Evolutionary conservation across 257 asterid species (phyloP).

Genomic region (Orobanche coerulescens): DNA sequence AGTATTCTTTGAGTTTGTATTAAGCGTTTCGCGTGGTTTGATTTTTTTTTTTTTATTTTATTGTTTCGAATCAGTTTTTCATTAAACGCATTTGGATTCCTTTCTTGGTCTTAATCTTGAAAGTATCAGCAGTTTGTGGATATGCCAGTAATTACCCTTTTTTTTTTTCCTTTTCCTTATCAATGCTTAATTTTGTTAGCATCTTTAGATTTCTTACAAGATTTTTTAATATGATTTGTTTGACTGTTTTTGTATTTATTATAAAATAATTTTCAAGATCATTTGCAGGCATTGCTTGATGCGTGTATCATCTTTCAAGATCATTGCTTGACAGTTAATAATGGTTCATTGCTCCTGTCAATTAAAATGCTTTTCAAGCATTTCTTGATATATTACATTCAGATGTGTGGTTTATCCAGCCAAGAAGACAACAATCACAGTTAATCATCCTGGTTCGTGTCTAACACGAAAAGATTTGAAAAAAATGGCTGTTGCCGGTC

Average conservation of each 20-base stretch:
- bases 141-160: conserved; percentile 33
- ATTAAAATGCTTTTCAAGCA: conserved; percentile 13
- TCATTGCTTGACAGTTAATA: conserved; percentile 4
- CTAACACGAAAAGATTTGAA: conserved; percentile 1
- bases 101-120: conserved; percentile 23
- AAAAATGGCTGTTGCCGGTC: conserved; percentile 72
- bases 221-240: conserved; percentile 19
- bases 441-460: conserved; percentile 11
- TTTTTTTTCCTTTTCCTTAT: conserved; percentile 29
- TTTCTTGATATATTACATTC: conserved; percentile 16
- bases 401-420: conserved; percentile 24
- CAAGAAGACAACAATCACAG: conserved; percentile 16
- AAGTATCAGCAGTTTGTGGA: conserved; percentile 35
- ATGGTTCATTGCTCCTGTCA: conserved; percentile 11
- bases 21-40: neutral
- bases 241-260: conserved; percentile 16
- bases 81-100: conserved; percentile 13
- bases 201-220: conserved; percentile 23
- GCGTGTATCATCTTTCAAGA: conserved; percentile 14
- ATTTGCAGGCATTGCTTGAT: conserved; percentile 29
- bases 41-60: neutral
- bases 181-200: conserved; percentile 26
- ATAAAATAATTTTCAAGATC: conserved; percentile 16
- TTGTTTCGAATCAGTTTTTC: neutral
- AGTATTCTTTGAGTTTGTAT: neutral